Evolutionary conservation across 768 basidiomycete genomes (phyloP), one percentile per base, ranked within the genome.

Genomic region (Calocybe indica): DNA sequence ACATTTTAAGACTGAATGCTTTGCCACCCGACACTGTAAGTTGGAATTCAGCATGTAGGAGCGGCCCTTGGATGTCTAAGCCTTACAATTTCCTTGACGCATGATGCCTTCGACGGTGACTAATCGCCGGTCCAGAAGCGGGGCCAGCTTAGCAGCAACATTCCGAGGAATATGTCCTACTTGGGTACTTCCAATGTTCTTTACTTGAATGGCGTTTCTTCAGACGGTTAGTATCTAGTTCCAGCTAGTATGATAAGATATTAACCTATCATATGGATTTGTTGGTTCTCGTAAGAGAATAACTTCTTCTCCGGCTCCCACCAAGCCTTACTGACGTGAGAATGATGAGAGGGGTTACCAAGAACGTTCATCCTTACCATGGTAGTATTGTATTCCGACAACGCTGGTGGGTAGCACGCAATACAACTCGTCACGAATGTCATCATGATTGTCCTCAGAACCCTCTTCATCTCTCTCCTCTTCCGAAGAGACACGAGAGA

Each of bases 311-410:
- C 86, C 88, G 2, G 78, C 63, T 11, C 83, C 88, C 34, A 92
- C 92, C 46, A 93, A 57, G 30, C 90, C 92, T 82, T 47, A n/a
- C 14, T 40, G 13, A 34, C 7, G 48, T 58, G 29, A 45, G 34
- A 52, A 40, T 42, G 50, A 10, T 40, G 28, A 13, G 57, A 3
- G 30, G 13, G 53, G 45, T 37, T 6, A n/a, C 28, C 9, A 37
- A 36, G 45, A 32, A 35, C 30, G 11, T 31, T 29, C 28, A 37
- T 3, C 53, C 62, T 1, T 32, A 79, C 85, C 85, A 59, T 70
- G 70, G 58, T 93, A 93, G 57, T 93, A 91, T 58, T 90, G 88
- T 10, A 93, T 70, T 0, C 92, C 92, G 0, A 93, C 92, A 7
- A 91, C 78, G 40, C 76, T 82, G 0, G 84, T 76, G 3, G 62